Evolutionary conservation across 805 yeast species (phyloP).

Genomic region (Starmerella floricola): DNA sequence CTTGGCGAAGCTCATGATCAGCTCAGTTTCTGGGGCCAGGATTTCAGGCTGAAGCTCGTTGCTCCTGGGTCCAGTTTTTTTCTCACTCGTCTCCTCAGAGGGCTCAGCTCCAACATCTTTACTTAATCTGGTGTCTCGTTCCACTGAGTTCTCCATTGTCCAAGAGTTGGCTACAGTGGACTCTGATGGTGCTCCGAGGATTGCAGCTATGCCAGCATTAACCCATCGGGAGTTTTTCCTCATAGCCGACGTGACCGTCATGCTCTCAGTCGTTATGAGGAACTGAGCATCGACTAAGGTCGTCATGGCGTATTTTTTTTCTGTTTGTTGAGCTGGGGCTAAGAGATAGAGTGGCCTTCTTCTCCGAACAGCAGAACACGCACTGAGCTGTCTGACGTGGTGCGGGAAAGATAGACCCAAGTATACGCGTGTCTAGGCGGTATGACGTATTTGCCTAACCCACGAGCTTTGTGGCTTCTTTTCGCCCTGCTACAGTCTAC

Average conservation of each 20-base stretch:
- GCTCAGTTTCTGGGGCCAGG: constrained; percentile 38
- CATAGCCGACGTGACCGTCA: constrained; percentile 77
- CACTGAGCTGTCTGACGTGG: too few species aligned
- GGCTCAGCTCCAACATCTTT: neutral
- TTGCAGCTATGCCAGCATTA: constrained; percentile 72
- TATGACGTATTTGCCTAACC: too few species aligned
- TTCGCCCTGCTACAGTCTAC: too few species aligned
- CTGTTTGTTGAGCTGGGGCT: neutral
- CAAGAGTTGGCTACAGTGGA: neutral
- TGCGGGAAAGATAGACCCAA: too few species aligned
- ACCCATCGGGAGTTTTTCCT: constrained; percentile 69
- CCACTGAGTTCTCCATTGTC: constrained; percentile 29
- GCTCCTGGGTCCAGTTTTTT: neutral
- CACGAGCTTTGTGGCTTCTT: too few species aligned
- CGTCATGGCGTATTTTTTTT: neutral
- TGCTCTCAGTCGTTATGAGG: constrained; percentile 78
- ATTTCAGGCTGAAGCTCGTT: neutral
- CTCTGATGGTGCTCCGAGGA: constrained; percentile 49
- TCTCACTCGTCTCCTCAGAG: neutral
- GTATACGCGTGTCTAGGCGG: too few species aligned
- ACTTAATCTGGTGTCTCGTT: constrained; percentile 17
- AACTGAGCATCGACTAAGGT: constrained; percentile 31
- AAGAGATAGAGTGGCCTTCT: neutral
- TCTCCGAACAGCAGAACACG: neutral
- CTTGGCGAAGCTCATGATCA: constrained; percentile 68